Conservation (phyloP, 2,329 filamentous ascomycete species). For the Aspergillus sp. region DNA sequence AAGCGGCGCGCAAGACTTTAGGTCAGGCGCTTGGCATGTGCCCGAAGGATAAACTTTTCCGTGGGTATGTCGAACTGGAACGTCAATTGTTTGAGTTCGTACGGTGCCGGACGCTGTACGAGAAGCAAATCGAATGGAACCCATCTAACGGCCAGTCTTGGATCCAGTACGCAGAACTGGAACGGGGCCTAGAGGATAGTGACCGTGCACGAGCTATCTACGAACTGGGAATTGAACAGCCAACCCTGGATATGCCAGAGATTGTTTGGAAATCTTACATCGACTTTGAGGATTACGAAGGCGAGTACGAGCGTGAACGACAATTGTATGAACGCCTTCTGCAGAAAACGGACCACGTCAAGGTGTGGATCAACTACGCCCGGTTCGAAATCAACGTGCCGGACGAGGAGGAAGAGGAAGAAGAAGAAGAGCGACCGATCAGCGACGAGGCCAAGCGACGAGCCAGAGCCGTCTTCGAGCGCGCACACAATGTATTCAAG, state of each 20-base stretch:
- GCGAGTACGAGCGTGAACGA: constrained; percentile 81
- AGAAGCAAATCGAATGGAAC: constrained; percentile 93
- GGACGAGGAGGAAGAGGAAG: constrained; percentile 66
- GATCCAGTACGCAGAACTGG: constrained; percentile 94
- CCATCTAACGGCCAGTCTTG: constrained; percentile 86
- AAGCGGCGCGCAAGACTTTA: constrained; percentile 79
- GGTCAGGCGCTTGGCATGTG: constrained; percentile 91
- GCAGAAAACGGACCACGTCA: constrained; percentile 95
- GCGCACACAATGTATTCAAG: constrained; percentile 83
- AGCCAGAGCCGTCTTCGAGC: constrained; percentile 79
- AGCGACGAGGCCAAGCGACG: constrained; percentile 81
- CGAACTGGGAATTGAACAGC: constrained; percentile 81
- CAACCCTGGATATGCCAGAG: constrained; percentile 92
- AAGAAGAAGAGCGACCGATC: constrained; percentile 59
- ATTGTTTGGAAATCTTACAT: constrained; percentile 98
- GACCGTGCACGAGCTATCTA: constrained; percentile 88
- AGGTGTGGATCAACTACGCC: constrained; percentile 99
- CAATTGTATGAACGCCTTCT: constrained; percentile 85
- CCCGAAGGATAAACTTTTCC: constrained; percentile 93
- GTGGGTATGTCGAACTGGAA: constrained; percentile 89
- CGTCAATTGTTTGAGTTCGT: constrained; percentile 92
- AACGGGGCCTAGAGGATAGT: constrained; percentile 84
- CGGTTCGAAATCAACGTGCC: constrained; percentile 96
- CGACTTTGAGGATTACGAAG: constrained; percentile 96
- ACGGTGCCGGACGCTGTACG: constrained; percentile 85